phyloP scores from a whole-genome alignment of 2,329 filamentous ascomycete genomes.

The Thyridium curvatum region DNA sequence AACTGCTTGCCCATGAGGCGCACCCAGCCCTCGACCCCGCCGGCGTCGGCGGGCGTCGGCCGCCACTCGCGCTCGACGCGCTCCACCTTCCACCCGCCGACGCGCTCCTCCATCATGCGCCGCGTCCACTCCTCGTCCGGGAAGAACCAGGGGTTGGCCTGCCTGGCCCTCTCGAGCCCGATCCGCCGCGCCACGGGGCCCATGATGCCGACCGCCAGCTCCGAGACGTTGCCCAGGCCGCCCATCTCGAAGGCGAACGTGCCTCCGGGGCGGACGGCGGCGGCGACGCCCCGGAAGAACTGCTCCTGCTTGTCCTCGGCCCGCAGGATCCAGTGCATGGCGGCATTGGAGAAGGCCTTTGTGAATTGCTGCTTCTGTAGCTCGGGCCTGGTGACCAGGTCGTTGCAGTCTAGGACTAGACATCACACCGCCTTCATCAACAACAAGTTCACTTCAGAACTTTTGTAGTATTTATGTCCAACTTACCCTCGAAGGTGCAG shows the following conservation, averaged over 20 bases:
- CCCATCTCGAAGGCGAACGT: slow-evolving; percentile 65
- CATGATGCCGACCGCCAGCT: slow-evolving; percentile 54
- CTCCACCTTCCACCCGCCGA: slow-evolving; percentile 43
- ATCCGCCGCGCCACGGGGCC: slow-evolving; percentile 45
- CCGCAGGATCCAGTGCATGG: slow-evolving; percentile 61
- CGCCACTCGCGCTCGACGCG: slow-evolving; percentile 57
- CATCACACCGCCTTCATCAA: no score
- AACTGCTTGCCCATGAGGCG: slow-evolving; percentile 55
- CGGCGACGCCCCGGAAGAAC: slow-evolving; percentile 48
- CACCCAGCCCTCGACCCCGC: slow-evolving; percentile 61
- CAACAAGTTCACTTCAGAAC: no score
- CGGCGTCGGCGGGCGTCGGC: slow-evolving; percentile 51
- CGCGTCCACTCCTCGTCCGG: slow-evolving; percentile 56
- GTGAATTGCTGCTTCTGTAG: slow-evolving; percentile 32
- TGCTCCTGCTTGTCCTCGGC: slow-evolving; percentile 29
- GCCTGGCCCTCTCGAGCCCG: slow-evolving; percentile 38
- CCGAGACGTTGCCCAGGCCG: slow-evolving; percentile 60
- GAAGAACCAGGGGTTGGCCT: slow-evolving; percentile 64
- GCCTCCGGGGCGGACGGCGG: slow-evolving; percentile 47
- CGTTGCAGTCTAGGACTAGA: slow-evolving; percentile 39
- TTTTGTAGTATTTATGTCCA: no score
- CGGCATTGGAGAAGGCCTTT: slow-evolving; percentile 62
- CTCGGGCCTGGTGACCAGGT: slow-evolving; percentile 23
- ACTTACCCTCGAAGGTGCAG: slow-evolving; percentile 37
- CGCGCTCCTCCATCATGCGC: slow-evolving; percentile 30